Base-by-base conservation (phyloP, 176 grass and related monocot genomes). In the Otatea glauca region DNA sequence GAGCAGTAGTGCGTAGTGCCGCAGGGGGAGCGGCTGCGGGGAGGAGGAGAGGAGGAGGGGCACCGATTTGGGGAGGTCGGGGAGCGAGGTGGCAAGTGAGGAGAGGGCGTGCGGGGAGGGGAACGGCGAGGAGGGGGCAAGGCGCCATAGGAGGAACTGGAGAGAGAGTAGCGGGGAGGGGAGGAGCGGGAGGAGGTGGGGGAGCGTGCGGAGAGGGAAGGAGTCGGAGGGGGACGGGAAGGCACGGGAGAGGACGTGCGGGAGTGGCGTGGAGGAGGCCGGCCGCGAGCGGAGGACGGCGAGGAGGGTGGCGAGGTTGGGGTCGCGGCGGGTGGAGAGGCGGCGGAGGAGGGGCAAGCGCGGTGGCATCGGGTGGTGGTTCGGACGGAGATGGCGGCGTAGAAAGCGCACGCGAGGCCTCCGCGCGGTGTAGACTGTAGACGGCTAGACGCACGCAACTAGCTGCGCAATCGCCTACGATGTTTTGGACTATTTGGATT, bases 91-190 rank as follows among this genome's bases (percentile, higher is more conserved):
- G 66, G 88, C 84, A 75, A 84, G 65, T 11, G 79, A 88, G 85
- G 86, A 89, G 59, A 88, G 89, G n/a, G 45, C 68, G 72, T 85
- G 87, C 27, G 79, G 88, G 9, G 72, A 86, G 5, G 84, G 81
- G 14, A 53, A 82, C 11, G 76, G 83, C 37, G 72, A 78, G 49
- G 82, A 68, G 12, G 41, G 80, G 83, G 87, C 68, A 71, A 82
- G 83, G 49, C 49, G 92, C 89, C 74, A 92, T 34, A 84, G 77
- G 45, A 88, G 89, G 80, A 86, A 85, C 42, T 47, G 90, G 82
- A 77, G 73, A 85, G 79, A 87, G 77, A 77, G 75, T 64, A 88
- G 86, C 34, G 77, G 77, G 53, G 84, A 91, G 78, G 90, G 73
- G 44, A 72, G 83, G 68, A 20, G 73, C 65, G 68, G 43, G 73